Evolutionary conservation across 2,329 filamentous ascomycete genomes (phyloP).

Genomic region (Neofusicoccum laricinum): DNA sequence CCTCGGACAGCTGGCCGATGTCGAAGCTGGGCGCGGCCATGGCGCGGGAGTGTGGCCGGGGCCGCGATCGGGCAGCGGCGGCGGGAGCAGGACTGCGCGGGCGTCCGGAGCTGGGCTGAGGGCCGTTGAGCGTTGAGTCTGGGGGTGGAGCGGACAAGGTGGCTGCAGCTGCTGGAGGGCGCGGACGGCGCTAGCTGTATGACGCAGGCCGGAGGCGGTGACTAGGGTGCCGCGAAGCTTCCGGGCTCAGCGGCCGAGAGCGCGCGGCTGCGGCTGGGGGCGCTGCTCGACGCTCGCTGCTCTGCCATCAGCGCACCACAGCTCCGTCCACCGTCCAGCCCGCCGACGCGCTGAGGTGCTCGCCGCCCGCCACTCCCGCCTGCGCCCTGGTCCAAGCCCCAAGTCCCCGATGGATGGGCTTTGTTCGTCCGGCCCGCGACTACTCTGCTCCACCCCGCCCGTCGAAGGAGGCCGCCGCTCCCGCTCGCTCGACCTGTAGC

Average conservation of each 20-base stretch:
- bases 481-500: conserved; percentile 10
- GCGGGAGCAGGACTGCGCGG: not conserved
- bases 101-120: not conserved
- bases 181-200: not conserved
- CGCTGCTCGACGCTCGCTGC: not conserved
- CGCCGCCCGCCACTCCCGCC: not conserved
- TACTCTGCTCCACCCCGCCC: conserved; percentile 4
- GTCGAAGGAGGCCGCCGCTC: conserved; percentile 11
- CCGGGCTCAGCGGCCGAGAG: conserved; percentile 9
- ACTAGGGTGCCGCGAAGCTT: conserved; percentile 6
- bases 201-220: conserved; percentile 12
- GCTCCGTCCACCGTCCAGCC: conserved; percentile 1
- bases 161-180: not conserved
- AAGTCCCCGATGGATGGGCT: conserved; percentile 15
- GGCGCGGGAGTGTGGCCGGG: not conserved
- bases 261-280: not conserved
- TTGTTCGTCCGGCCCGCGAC: conserved; percentile 15
- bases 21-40: conserved; percentile 41
- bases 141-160: conserved; percentile 2
- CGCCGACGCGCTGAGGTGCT: conserved; percentile 8
- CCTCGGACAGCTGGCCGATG: conserved; percentile 67
- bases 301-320: conserved; percentile 8
- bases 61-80: not conserved
- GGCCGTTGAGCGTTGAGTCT: too few relatives aligned
- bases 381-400: not conserved